Conservation (phyloP, 1,284 basidiomycete genomes). For the Boletellus deceptivus region DNA sequence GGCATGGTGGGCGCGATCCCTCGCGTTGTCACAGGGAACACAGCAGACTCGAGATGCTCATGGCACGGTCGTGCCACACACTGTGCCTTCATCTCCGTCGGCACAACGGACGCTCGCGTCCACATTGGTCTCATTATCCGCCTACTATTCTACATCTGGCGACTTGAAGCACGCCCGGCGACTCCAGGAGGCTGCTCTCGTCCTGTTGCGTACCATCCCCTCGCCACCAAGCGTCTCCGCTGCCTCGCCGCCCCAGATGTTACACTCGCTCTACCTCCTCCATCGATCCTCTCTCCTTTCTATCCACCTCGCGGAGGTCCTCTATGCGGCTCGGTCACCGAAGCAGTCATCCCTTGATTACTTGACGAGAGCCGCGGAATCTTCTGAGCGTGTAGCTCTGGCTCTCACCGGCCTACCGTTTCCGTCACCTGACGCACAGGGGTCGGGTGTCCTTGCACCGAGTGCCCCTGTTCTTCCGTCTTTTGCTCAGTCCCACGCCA, state of each 20-base stretch:
- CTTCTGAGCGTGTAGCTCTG: conserved; percentile 64
- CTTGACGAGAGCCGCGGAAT: conserved; percentile 58
- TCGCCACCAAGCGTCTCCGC: conserved; percentile 45
- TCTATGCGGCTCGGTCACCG: conserved; percentile 53
- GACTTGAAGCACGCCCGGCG: conserved; percentile 65
- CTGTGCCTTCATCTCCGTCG: conserved; percentile 55
- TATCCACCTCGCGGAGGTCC: conserved; percentile 74
- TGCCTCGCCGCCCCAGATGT: conserved; percentile 52
- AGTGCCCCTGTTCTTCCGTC: conserved; percentile 40
- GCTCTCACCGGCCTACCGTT: conserved; percentile 48
- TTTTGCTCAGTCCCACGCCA: conserved; percentile 46
- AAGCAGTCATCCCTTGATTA: conserved; percentile 51
- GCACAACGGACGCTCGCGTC: conserved; percentile 67
- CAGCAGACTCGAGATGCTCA: conserved; percentile 14
- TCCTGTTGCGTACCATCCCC: conserved; percentile 64
- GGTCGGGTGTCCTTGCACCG: conserved; percentile 41
- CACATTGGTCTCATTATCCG: conserved; percentile 68
- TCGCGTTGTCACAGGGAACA: conserved; percentile 43
- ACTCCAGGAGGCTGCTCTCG: conserved; percentile 65
- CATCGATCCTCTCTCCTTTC: conserved; percentile 73
- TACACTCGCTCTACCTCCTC: conserved; percentile 68
- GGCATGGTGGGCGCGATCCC: conserved; percentile 64
- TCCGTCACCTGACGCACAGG: conserved; percentile 37
- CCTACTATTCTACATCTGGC: conserved; percentile 64
- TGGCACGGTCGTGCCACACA: conserved; percentile 37